Evolutionary conservation across 345 rosid species (phyloP).

Genomic region (Abelmoschus esculentus): DNA sequence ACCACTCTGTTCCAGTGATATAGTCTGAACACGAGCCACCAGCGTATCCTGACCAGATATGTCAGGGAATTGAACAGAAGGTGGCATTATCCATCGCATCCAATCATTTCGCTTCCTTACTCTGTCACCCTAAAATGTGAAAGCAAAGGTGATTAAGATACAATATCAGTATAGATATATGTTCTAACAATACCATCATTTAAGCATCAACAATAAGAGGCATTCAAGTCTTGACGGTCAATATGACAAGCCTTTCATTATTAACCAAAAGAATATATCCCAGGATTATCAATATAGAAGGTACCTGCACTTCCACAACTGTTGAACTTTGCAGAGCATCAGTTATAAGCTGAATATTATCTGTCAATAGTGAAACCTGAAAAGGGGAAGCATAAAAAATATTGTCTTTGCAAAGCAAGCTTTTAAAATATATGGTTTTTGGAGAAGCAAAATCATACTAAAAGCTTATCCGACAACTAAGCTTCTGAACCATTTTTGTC

Average conservation of each 20-base stretch:
- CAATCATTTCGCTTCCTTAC: constrained; percentile 62
- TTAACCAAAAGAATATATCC: not conserved
- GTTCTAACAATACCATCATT: not conserved
- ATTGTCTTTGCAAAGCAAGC: not conserved
- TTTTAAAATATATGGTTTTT: not conserved
- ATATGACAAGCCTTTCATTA: not conserved
- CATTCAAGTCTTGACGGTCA: not conserved
- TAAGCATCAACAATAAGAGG: too few relatives aligned
- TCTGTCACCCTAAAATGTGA: constrained; percentile 47
- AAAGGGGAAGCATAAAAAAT: constrained; percentile 4
- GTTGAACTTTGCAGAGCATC: constrained; percentile 57
- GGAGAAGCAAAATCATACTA: not conserved
- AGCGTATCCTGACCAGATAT: constrained; percentile 21
- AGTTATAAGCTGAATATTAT: constrained; percentile 51
- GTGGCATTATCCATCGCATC: constrained; percentile 51
- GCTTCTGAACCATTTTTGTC: not conserved
- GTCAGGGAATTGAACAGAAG: constrained; percentile 27
- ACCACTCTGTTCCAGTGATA: constrained; percentile 28
- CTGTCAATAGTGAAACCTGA: constrained; percentile 66
- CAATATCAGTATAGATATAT: not conserved
- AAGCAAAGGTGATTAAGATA: not conserved
- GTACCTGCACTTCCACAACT: constrained; percentile 78
- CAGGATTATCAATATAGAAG: not conserved
- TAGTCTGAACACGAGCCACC: constrained; percentile 17
- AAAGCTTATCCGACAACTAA: not conserved